phyloP scores from a whole-genome alignment of 73 alveolate genomes.

The Paraurostyla sp. region DNA sequence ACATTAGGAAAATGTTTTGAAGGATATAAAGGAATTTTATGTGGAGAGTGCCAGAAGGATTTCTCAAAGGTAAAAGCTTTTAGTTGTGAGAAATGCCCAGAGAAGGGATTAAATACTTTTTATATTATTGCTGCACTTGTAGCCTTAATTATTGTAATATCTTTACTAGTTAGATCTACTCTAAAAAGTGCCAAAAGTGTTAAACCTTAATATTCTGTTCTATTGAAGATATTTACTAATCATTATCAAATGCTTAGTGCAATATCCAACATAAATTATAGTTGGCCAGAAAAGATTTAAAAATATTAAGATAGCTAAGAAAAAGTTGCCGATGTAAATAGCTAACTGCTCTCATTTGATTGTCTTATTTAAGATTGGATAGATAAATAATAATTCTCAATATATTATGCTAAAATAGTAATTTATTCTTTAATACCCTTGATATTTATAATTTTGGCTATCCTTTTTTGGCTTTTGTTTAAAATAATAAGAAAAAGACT shows the following conservation, averaged over 20 bases:
- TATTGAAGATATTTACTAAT: constrained; percentile 57
- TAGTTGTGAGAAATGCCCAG: constrained; percentile 60
- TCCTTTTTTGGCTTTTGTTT: constrained; percentile 29
- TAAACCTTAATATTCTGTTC: constrained; percentile 42
- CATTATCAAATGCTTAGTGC: constrained; percentile 25
- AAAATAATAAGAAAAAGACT: not conserved
- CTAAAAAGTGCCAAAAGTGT: constrained; percentile 50
- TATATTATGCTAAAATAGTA: constrained; percentile 55
- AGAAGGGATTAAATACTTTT: not conserved
- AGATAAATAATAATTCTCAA: not conserved
- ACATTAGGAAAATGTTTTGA: constrained; percentile 21
- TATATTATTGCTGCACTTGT: not conserved
- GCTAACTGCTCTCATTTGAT: constrained; percentile 44
- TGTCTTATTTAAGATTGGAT: constrained; percentile 37
- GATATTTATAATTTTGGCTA: not conserved
- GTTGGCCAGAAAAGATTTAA: constrained; percentile 52
- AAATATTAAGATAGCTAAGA: not conserved
- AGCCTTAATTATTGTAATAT: not conserved
- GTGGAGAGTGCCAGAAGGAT: constrained; percentile 63
- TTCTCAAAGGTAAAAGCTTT: constrained; percentile 37
- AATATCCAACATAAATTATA: constrained; percentile 7
- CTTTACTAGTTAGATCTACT: constrained; percentile 53
- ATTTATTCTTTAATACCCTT: constrained; percentile 47
- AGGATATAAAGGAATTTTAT: constrained; percentile 68
- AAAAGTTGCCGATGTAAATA: constrained; percentile 3